Evolutionary conservation across 768 basidiomycete genomes (phyloP).

Genomic region (Podaxis mareebaensis): DNA sequence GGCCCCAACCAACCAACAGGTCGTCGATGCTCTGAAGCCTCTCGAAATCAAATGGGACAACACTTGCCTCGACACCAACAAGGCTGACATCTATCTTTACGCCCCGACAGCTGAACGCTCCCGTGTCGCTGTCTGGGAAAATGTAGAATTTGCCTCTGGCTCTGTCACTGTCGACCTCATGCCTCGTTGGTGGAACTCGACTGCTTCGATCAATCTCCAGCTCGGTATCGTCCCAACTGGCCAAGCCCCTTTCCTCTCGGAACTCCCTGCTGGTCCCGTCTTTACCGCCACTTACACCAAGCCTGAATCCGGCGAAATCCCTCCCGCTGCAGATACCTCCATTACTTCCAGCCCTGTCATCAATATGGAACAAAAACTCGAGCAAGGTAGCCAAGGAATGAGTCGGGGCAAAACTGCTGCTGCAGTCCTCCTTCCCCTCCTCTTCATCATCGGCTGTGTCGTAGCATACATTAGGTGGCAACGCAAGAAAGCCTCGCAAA

Average conservation of each 20-base stretch:
- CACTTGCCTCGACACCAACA: constrained; percentile 48
- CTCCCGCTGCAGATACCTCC: constrained; percentile 39
- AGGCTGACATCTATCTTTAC: constrained; percentile 71
- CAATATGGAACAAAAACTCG: constrained; percentile 33
- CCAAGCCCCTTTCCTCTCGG: constrained; percentile 48
- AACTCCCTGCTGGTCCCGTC: constrained; percentile 65
- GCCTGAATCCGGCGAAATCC: constrained; percentile 33
- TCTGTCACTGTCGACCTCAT: constrained; percentile 49
- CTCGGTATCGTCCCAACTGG: constrained; percentile 56
- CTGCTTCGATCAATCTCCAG: constrained; percentile 50
- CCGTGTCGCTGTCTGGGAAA: constrained; percentile 58
- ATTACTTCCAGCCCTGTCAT: constrained; percentile 39
- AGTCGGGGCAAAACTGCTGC: constrained; percentile 60
- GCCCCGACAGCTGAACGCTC: constrained; percentile 43
- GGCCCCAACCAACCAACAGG: constrained; percentile 47
- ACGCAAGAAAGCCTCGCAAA: constrained; percentile 48
- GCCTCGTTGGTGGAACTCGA: constrained; percentile 74
- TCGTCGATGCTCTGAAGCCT: constrained; percentile 46
- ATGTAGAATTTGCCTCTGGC: constrained; percentile 49
- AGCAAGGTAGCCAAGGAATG: constrained; percentile 26
- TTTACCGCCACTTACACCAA: constrained; percentile 63
- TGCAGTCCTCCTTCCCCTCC: constrained; percentile 68
- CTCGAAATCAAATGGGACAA: constrained; percentile 67
- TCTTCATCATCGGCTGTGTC: constrained; percentile 45
- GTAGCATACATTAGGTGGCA: constrained; percentile 53